Evolutionary conservation across 352 stramenopile genomes (phyloP), one percentile per base, ranked within the genome.

Genomic region (Thalassiosira hispida): DNA sequence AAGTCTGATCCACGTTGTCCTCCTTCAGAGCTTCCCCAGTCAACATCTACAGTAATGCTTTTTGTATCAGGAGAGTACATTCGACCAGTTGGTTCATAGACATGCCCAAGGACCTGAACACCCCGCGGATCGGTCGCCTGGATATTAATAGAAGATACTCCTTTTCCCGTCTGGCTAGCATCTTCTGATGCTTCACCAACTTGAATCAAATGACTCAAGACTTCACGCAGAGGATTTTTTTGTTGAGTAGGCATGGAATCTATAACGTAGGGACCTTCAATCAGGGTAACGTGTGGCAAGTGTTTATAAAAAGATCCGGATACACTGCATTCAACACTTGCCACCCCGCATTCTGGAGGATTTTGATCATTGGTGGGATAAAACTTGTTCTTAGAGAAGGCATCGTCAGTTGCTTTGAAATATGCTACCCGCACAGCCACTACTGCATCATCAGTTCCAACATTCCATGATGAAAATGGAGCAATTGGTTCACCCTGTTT

Each of bases 351-450:
- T 55, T 90, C 51, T 23, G 60, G 8, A 5, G 71, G 69, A 16
- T 35, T 7, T 29, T 74, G 33, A 12, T 72, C 60, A 62, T 91
- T 90, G 25, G 79, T 89, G 0, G 85, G 81, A 7, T 59, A 46
- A 14, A 89, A 55, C 60, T 89, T 88, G 51, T 73, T 81, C 11
- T 27, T 33, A 1, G 47, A 51, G 66, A 89, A 90, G 1, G 23
- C 12, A 61, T 90, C 83, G 60, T 91, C 85, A 0, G 78, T 81
- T 22, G 83, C 81, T 22, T 65, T 75, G 56, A 93, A 93, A 40
- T 91, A 95, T 0, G 88, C 91, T 38, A 96, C 82, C 8, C 84
- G 82, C n/a, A 96, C 88, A 46, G 93, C 94, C 40, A 87, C 81
- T 63, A 96, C 95, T 52, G 90, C 92, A 74, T 94, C 92, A 1